phyloP scores from a whole-genome alignment of 495 filamentous ascomycete species.

The Penicillium riverlandense region DNA sequence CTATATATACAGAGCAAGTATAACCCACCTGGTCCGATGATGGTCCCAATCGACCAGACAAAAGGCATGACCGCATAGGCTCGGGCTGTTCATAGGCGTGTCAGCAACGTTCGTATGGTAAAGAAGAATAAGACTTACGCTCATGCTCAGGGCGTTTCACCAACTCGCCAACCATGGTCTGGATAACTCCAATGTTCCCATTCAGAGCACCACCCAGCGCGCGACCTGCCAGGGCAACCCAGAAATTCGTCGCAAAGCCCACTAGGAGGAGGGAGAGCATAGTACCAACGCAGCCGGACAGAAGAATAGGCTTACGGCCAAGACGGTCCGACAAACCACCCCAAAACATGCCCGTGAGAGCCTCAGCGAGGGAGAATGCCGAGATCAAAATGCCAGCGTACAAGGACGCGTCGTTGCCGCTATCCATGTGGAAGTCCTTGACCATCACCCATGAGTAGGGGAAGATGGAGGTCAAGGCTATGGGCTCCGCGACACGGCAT shows the following conservation, averaged over 20 bases:
- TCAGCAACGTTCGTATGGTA: slow-evolving; percentile 5
- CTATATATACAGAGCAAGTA: neutral
- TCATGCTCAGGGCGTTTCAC: slow-evolving; percentile 75
- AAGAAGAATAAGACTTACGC: slow-evolving; percentile 44
- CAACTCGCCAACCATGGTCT: slow-evolving; percentile 86
- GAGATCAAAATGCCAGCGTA: slow-evolving; percentile 82
- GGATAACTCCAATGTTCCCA: slow-evolving; percentile 83
- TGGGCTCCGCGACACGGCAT: slow-evolving; percentile 79
- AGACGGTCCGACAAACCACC: slow-evolving; percentile 72
- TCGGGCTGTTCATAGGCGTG: slow-evolving; percentile 39
- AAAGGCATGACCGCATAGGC: slow-evolving; percentile 84
- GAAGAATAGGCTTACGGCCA: slow-evolving; percentile 76
- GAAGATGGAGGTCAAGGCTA: slow-evolving; percentile 81
- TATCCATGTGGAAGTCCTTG: slow-evolving; percentile 62
- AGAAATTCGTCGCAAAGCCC: slow-evolving; percentile 74
- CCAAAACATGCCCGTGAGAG: slow-evolving; percentile 79
- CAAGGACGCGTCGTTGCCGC: slow-evolving; percentile 65
- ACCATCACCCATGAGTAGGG: slow-evolving; percentile 84
- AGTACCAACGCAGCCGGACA: slow-evolving; percentile 74
- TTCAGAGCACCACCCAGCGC: slow-evolving; percentile 76
- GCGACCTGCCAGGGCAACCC: slow-evolving; percentile 67
- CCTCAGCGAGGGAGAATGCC: slow-evolving; percentile 74
- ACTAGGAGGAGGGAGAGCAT: slow-evolving; percentile 73
- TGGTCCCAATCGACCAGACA: slow-evolving; percentile 80
- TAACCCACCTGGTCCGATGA: slow-evolving; percentile 59